These are phyloP conservation scores for Paecilomyces variotii DNA, from an alignment of 2,329 filamentous ascomycete species.

Conservation along the genomic window DNA sequence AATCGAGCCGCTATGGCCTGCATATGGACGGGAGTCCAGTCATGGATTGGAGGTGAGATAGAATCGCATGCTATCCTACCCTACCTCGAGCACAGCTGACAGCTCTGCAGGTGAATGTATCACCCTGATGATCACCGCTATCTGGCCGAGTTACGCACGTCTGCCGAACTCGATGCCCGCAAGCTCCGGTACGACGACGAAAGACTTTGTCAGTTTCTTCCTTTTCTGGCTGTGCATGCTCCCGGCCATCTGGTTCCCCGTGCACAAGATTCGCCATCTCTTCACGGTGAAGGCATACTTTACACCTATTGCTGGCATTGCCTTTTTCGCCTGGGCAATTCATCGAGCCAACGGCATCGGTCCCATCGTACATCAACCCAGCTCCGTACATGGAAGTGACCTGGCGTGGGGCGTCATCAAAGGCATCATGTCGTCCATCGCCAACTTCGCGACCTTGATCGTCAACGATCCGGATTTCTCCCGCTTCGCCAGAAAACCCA, in stretches of 20 bases:
- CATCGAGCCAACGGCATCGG: slow-evolving; percentile 75
- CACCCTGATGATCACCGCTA: slow-evolving; percentile 78
- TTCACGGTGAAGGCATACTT: slow-evolving; percentile 86
- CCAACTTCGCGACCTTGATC: slow-evolving; percentile 85
- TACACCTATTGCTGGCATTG: slow-evolving; percentile 72
- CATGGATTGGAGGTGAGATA: slow-evolving; percentile 62
- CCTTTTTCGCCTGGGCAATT: slow-evolving; percentile 82
- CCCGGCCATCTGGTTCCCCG: slow-evolving; percentile 81
- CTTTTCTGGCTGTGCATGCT: slow-evolving; percentile 76
- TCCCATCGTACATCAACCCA: slow-evolving; percentile 66
- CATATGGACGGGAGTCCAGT: slow-evolving; percentile 40
- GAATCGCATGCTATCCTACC: not conserved
- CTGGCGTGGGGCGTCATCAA: slow-evolving; percentile 77
- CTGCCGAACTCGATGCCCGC: slow-evolving; percentile 60
- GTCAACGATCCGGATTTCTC: slow-evolving; percentile 74
- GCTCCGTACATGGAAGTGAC: slow-evolving; percentile 54
- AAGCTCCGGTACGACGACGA: slow-evolving; percentile 63
- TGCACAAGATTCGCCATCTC: slow-evolving; percentile 79
- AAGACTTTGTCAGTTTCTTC: slow-evolving; percentile 73
- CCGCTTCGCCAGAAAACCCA: slow-evolving; percentile 70
- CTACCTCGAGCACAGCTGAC: not conserved
- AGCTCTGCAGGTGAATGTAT: slow-evolving; percentile 58
- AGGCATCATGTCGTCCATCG: slow-evolving; percentile 80
- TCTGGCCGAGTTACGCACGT: slow-evolving; percentile 58
- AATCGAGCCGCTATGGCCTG: slow-evolving; percentile 84